Evolutionary conservation across 1,139 yeast species (phyloP).

Genomic region (Pichia sp.): DNA sequence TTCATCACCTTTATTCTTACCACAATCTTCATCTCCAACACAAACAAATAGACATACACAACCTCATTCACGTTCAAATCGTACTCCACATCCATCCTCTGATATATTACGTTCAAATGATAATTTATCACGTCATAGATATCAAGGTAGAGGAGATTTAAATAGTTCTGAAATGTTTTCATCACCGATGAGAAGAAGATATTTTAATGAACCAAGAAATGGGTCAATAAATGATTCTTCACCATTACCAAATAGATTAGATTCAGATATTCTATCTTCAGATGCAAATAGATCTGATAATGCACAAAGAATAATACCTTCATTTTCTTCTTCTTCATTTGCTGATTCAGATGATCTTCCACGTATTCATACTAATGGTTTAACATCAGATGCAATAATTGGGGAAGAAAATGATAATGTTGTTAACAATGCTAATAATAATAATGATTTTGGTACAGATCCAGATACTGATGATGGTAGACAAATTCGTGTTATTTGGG

Average conservation of each 20-base stretch:
- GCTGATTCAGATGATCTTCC: conserved; percentile 8
- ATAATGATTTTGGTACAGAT: conserved; percentile 28
- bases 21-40: conserved; percentile 30
- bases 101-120: conserved; percentile 15
- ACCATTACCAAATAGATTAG: conserved; percentile 23
- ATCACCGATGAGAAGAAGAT: conserved; percentile 41
- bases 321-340: conserved; percentile 17
- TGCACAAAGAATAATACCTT: conserved; percentile 18
- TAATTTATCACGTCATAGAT: conserved; percentile 21
- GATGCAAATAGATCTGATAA: conserved; percentile 15
- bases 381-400: background rate
- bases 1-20: conserved; percentile 63
- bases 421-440: background rate
- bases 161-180: conserved; percentile 51
- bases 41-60: conserved; percentile 20
- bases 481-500: conserved; percentile 94
- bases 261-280: conserved; percentile 21
- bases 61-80: conserved; percentile 24
- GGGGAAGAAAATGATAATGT: background rate
- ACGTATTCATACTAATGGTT: background rate
- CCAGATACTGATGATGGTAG: conserved; percentile 31
- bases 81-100: conserved; percentile 30
- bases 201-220: conserved; percentile 28
- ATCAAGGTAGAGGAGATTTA: conserved; percentile 45
- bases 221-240: conserved; percentile 17